These are phyloP conservation scores for Ophiocytium majus DNA, from an alignment of 352 stramenopile genomes.

Conservation along the genomic window DNA sequence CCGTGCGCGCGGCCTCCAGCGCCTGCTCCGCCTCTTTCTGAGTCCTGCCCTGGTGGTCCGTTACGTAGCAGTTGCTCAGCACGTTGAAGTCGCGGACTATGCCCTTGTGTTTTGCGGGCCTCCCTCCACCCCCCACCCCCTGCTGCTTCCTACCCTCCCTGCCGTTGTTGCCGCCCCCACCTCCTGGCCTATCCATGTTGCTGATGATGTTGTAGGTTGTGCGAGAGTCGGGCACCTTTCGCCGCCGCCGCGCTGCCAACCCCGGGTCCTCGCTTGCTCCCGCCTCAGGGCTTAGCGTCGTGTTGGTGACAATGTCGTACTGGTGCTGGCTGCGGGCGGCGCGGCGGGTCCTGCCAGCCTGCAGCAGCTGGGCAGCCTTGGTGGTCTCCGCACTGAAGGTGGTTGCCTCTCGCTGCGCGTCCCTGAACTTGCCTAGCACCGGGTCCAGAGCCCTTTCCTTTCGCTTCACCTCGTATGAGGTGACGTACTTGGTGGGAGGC, in stretches of 20 bases:
- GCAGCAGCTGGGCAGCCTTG: background rate
- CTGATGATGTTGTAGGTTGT: conserved; percentile 20
- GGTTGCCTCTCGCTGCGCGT: background rate
- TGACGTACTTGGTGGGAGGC: background rate
- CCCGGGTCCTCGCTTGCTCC: background rate
- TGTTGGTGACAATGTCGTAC: conserved; percentile 2
- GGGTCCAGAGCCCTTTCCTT: background rate
- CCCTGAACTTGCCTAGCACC: background rate
- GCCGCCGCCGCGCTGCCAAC: background rate
- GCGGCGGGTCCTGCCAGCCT: background rate
- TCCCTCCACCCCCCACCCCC: too few species aligned
- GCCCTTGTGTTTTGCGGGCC: background rate
- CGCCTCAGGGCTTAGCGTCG: background rate
- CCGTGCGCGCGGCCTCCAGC: background rate
- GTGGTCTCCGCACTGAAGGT: background rate
- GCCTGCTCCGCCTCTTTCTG: background rate
- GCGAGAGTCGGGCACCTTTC: background rate
- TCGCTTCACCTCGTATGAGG: background rate
- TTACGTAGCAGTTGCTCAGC: background rate
- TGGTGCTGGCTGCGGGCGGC: background rate
- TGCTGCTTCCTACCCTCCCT: background rate
- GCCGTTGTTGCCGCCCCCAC: background rate
- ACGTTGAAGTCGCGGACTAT: conserved; percentile 6
- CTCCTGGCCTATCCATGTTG: background rate
- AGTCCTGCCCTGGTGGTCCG: background rate